phyloP scores from a whole-genome alignment of 192 early-diverging fungal genomes.

The Cladochytrium replicatum region DNA sequence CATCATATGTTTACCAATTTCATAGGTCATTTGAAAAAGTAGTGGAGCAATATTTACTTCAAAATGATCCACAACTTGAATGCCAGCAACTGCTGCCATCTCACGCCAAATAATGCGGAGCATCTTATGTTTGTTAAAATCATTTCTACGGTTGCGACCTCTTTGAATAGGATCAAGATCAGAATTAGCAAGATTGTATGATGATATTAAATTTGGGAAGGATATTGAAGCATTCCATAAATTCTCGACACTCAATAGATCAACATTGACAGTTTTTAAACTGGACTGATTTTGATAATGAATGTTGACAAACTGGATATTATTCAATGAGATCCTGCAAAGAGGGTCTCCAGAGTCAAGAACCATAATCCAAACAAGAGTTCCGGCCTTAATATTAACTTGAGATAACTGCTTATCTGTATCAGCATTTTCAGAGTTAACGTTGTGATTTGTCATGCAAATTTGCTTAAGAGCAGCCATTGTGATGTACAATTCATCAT shows the following conservation, averaged over 20 bases:
- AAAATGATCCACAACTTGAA: conserved; percentile 81
- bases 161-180: conserved; percentile 33
- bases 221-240: conserved; percentile 7
- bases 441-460: conserved; percentile 38
- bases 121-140: conserved; percentile 81
- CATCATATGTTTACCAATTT: conserved; percentile 70
- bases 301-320: conserved; percentile 55
- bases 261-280: conserved; percentile 62
- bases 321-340: conserved; percentile 59
- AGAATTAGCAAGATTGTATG: conserved; percentile 21
- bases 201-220: conserved; percentile 33
- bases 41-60: conserved; percentile 80
- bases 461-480: conserved; percentile 56
- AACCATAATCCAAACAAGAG: conserved; percentile 68
- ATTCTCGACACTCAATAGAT: conserved; percentile 61
- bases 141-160: conserved; percentile 37
- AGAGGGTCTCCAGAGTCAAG: conserved; percentile 52
- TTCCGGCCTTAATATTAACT: conserved; percentile 40
- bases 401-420: too few relatives aligned
- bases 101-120: conserved; percentile 68
- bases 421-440: conserved; percentile 43
- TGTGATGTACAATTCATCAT: conserved; percentile 61
- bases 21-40: conserved; percentile 73
- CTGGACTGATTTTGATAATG: conserved; percentile 79
- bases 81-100: conserved; percentile 82